These are phyloP conservation scores for Ophiosphaerella narmari DNA, from an alignment of 2,329 filamentous ascomycete species.

Conservation along the genomic window DNA sequence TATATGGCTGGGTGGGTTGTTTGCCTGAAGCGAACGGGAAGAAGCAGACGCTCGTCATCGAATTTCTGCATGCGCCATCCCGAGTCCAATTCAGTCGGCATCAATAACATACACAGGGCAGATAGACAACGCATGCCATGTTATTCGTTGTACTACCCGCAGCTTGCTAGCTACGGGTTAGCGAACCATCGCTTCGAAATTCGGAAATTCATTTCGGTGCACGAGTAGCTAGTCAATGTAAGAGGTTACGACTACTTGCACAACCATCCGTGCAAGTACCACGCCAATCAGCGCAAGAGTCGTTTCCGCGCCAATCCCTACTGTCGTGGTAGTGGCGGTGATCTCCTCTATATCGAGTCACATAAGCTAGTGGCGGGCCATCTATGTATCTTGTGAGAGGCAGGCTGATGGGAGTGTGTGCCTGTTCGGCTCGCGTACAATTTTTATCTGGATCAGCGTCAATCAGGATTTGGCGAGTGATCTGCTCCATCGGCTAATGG, in stretches of 20 bases:
- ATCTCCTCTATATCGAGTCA: background rate
- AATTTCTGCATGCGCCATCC: constrained; percentile 20
- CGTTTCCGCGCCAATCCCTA: background rate
- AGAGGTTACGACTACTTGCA: background rate
- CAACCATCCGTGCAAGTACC: background rate
- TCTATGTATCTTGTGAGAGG: background rate
- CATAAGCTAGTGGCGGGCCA: no score
- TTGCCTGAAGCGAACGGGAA: constrained; percentile 19
- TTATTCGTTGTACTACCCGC: background rate
- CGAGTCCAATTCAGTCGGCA: constrained; percentile 13
- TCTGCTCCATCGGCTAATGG: constrained; percentile 5
- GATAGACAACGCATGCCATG: constrained; percentile 11
- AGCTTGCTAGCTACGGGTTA: constrained; percentile 2
- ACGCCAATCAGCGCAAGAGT: background rate
- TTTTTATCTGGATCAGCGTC: constrained; percentile 8
- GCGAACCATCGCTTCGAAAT: no score
- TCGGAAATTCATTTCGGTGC: background rate
- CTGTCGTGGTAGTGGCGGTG: background rate
- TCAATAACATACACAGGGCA: background rate
- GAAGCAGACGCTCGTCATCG: constrained; percentile 28
- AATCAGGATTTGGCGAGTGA: constrained; percentile 5
- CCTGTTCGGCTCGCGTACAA: constrained; percentile 5
- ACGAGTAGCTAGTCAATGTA: background rate
- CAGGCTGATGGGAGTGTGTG: background rate
- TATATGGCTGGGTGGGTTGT: constrained; percentile 7